Percentiles rank a stretch among this genome's conserved stretches.
Conservation (phyloP, 164 flowering plant species). For the Chimonanthus salicifolius region DNA sequence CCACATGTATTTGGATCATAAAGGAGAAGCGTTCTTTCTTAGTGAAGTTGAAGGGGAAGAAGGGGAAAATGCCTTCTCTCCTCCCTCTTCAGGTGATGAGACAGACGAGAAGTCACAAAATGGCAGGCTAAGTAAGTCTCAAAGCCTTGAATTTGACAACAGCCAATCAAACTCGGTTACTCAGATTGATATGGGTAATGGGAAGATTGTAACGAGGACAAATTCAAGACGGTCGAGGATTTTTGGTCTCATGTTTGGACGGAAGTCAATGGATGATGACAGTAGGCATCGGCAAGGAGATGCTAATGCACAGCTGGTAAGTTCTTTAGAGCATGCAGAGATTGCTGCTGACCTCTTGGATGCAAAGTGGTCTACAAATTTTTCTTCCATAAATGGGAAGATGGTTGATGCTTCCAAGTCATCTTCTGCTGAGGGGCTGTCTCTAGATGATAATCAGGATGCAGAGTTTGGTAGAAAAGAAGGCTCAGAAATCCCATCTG, state of each 20-base stretch:
- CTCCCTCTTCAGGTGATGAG: conserved; percentile 55
- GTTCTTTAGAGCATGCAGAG: conserved; percentile 72
- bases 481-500: conserved; percentile 8
- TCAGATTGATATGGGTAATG: conserved; percentile 28
- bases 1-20: conserved; percentile 79
- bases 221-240: conserved; percentile 42
- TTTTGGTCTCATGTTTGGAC: conserved; percentile 66
- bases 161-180: conserved; percentile 9
- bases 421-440: conserved; percentile 7
- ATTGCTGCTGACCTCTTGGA: conserved; percentile 86
- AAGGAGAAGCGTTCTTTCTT: conserved; percentile 86
- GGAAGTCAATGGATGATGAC: conserved; percentile 38
- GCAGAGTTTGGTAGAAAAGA: conserved; percentile 12
- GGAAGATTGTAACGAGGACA: conserved; percentile 39
- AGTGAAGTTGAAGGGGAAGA: conserved; percentile 59
- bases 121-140: conserved; percentile 29
- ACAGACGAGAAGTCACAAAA: conserved; percentile 25
- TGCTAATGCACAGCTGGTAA: conserved; percentile 28
- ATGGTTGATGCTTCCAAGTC: conserved; percentile 9
- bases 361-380: conserved; percentile 76
- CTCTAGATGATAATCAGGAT: conserved; percentile 15
- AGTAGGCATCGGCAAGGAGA: conserved; percentile 18
- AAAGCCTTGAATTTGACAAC: conserved; percentile 40
- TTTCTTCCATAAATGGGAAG: conserved; percentile 27
- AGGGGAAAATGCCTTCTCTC: conserved; percentile 27